phyloP scores from a whole-genome alignment of 495 filamentous ascomycete species.

The Rostrohypoxylon terebratum region DNA sequence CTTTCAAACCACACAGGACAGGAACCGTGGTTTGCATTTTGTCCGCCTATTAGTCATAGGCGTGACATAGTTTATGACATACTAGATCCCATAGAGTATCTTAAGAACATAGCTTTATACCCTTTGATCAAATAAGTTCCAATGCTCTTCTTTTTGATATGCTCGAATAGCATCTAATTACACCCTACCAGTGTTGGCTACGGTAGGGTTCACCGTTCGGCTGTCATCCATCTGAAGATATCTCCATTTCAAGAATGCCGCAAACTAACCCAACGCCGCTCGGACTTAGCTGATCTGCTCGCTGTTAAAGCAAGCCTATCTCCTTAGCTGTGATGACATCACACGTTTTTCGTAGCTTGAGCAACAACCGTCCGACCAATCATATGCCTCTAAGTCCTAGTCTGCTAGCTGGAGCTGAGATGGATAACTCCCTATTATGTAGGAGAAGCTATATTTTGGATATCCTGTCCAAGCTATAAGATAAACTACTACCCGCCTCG shows the following conservation, averaged over 20 bases:
- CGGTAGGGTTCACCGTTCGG: not conserved
- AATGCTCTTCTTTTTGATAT: not conserved
- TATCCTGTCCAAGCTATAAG: not conserved
- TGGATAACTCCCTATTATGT: no score
- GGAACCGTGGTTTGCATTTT: constrained; percentile 37
- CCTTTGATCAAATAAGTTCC: constrained; percentile 2
- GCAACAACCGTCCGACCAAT: not conserved
- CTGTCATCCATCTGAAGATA: not conserved
- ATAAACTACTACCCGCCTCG: not conserved
- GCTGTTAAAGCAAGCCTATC: not conserved
- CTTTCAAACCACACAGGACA: constrained; percentile 37
- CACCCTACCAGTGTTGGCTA: not conserved
- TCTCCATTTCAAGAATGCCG: not conserved
- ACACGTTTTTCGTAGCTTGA: not conserved
- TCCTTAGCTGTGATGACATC: not conserved
- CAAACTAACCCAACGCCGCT: constrained; percentile 10
- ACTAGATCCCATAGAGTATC: constrained; percentile 46
- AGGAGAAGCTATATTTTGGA: not conserved
- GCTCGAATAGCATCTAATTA: not conserved
- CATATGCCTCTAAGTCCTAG: not conserved
- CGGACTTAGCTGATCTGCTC: constrained; percentile 12
- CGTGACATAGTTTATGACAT: constrained; percentile 39
- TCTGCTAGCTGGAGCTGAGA: not conserved
- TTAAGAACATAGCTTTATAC: constrained; percentile 47
- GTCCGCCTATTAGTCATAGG: constrained; percentile 22